Conservation (phyloP, 2,329 filamentous ascomycete species). For the Sporothrix pallida region DNA sequence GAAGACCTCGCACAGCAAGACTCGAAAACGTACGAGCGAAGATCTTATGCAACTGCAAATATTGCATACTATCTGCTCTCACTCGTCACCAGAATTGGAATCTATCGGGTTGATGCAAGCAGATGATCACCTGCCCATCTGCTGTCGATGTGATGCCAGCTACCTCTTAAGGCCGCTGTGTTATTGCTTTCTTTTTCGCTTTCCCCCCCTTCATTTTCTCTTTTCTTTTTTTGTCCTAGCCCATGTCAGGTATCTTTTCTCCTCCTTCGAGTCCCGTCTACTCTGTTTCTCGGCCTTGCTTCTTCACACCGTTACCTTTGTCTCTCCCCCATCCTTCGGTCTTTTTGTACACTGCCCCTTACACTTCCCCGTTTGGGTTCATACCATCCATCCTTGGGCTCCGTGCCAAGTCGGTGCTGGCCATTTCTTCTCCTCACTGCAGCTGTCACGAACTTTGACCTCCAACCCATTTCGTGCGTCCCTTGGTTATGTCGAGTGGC, state of each 20-base stretch:
- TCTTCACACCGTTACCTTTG: constrained; percentile 1
- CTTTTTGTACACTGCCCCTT: neutral
- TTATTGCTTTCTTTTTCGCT: constrained; percentile 21
- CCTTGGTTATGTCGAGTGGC: neutral
- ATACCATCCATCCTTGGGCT: constrained; percentile 4
- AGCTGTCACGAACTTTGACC: constrained; percentile 1
- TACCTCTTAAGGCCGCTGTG: neutral
- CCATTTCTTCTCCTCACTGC: constrained; percentile 5
- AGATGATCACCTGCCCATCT: constrained; percentile 27
- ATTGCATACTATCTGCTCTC: neutral
- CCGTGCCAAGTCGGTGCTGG: constrained; percentile 7
- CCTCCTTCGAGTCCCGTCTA: neutral
- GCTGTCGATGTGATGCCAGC: constrained; percentile 13
- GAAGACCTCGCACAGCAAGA: neutral
- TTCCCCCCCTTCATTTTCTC: neutral
- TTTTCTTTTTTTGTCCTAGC: neutral
- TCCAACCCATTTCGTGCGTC: neutral
- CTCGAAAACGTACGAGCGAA: neutral
- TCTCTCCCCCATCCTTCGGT: constrained; percentile 6
- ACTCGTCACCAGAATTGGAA: neutral
- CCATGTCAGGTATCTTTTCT: neutral
- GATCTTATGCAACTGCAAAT: neutral
- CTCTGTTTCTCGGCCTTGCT: neutral
- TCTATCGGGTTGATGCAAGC: constrained; percentile 3
- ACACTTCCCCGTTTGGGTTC: neutral